Percentiles rank a stretch among this genome's conserved stretches.
These are phyloP conservation scores for Monilinia fructicola DNA, from an alignment of 2,329 filamentous ascomycete species.

Conservation along the genomic window DNA sequence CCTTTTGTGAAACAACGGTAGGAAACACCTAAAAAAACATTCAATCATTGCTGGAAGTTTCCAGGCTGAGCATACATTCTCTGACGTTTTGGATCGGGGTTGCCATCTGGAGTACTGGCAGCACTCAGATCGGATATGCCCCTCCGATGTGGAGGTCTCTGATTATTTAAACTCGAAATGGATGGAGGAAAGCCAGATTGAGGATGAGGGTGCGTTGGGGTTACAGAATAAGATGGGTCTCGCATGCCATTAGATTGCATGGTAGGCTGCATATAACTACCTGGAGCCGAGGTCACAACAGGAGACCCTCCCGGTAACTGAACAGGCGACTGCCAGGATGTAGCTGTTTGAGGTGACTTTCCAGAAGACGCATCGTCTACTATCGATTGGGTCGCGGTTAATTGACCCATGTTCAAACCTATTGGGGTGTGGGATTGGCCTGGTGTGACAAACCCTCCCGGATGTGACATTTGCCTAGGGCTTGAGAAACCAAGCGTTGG, in stretches of 20 bases:
- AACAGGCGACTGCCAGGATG: conserved; percentile 40
- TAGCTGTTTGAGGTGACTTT: conserved; percentile 39
- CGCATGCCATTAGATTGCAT: conserved; percentile 30
- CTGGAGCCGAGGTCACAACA: conserved; percentile 31
- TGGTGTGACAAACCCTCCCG: conserved; percentile 34
- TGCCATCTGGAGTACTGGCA: conserved; percentile 32
- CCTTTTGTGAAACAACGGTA: not conserved
- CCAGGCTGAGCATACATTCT: conserved; percentile 37
- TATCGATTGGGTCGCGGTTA: conserved; percentile 36
- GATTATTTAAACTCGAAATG: conserved; percentile 29
- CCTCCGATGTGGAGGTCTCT: conserved; percentile 36
- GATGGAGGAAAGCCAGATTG: conserved; percentile 30
- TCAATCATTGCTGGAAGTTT: conserved; percentile 32
- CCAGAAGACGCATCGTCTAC: conserved; percentile 41
- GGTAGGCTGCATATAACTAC: conserved; percentile 33
- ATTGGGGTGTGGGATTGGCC: conserved; percentile 32
- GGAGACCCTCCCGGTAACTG: conserved; percentile 39
- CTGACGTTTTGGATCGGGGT: conserved; percentile 38
- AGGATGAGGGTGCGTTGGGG: conserved; percentile 35
- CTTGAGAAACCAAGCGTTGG: conserved; percentile 26
- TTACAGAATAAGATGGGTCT: conserved; percentile 37
- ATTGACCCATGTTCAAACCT: conserved; percentile 37
- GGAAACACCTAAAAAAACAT: not conserved
- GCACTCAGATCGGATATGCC: conserved; percentile 39
- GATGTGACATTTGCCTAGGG: conserved; percentile 32